phyloP scores from a whole-genome alignment of 148 eudicot species.

The Arbutus unedo region DNA sequence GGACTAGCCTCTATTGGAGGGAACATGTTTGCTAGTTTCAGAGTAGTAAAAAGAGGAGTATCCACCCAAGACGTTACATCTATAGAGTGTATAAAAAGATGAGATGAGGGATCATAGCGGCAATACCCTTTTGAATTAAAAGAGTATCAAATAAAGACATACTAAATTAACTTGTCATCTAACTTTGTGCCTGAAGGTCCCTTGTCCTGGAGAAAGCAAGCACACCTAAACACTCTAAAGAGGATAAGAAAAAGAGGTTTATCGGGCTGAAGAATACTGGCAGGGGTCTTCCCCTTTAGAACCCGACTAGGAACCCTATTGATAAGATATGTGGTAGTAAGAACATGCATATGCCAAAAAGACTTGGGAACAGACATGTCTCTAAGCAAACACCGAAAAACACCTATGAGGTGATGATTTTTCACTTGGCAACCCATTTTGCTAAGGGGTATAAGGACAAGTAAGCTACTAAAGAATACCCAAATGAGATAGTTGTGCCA shows the following conservation, averaged over 20 bases:
- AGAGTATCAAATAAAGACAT: neutral
- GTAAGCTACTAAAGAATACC: neutral
- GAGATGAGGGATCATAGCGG: neutral
- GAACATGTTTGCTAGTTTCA: too few relatives aligned
- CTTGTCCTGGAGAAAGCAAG: neutral
- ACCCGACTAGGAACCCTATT: neutral
- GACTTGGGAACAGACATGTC: neutral
- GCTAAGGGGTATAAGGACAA: neutral
- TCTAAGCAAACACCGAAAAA: neutral
- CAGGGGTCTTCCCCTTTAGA: neutral
- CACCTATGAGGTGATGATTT: neutral
- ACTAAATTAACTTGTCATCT: neutral
- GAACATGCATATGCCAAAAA: neutral
- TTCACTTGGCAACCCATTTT: neutral
- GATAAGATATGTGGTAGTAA: neutral
- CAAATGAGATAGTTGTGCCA: neutral
- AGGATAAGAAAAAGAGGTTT: neutral
- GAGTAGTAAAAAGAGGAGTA: too few relatives aligned
- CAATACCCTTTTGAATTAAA: neutral
- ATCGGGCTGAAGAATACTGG: neutral
- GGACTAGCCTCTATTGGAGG: too few relatives aligned
- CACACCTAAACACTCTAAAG: neutral
- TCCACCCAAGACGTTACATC: too few relatives aligned
- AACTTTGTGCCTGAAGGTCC: neutral
- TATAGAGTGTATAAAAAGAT: neutral